These are phyloP conservation scores for Agastache rugosa DNA, from an alignment of 257 asterid species.

Conservation along the genomic window DNA sequence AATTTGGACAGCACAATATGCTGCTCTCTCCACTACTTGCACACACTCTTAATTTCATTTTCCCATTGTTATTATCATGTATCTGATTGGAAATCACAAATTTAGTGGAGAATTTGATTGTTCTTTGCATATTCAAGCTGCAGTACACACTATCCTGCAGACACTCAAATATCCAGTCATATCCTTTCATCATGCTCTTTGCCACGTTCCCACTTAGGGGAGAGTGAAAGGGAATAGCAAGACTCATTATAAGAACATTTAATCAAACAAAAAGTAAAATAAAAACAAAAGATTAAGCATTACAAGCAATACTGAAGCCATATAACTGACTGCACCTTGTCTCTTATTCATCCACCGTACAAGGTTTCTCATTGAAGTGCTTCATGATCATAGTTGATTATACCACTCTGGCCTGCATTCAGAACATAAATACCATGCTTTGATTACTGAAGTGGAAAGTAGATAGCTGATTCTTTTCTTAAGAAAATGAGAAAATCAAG, in stretches of 20 bases:
- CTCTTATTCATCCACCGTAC: conserved; percentile 30
- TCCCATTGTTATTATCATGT: neutral
- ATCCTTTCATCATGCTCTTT: neutral
- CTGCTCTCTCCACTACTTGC: neutral
- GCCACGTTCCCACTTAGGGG: conserved; percentile 6
- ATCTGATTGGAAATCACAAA: neutral
- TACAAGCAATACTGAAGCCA: conserved; percentile 10
- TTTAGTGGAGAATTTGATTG: conserved; percentile 9
- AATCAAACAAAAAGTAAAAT: neutral
- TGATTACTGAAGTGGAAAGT: conserved; percentile 22
- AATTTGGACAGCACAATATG: conserved; percentile 6
- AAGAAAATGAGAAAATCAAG: neutral
- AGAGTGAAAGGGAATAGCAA: conserved; percentile 9
- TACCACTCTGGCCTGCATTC: conserved; percentile 61
- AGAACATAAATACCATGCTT: conserved; percentile 25
- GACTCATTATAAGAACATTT: conserved; percentile 14
- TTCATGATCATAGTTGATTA: conserved; percentile 43
- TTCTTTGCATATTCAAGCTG: neutral
- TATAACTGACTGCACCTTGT: conserved; percentile 31
- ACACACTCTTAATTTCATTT: neutral
- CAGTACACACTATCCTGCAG: neutral
- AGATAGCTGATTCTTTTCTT: neutral
- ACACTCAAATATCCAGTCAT: conserved; percentile 5
- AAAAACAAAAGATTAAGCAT: conserved; percentile 6
- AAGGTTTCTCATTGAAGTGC: conserved; percentile 37